Evolutionary conservation across 768 basidiomycete genomes (phyloP).

Genomic region (Tephrocybe sp.): DNA sequence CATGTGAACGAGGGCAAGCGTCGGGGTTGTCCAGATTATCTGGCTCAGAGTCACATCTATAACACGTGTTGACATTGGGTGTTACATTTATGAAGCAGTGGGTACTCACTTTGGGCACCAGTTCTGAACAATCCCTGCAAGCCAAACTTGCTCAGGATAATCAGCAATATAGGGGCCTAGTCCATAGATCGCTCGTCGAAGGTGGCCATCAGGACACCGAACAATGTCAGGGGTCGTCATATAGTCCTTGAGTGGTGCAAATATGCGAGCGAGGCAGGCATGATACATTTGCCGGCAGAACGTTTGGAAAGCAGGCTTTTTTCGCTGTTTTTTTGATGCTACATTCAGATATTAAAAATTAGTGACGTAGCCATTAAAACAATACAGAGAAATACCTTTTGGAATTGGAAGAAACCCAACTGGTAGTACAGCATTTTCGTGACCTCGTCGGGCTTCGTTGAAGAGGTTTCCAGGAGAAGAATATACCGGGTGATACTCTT

Average conservation of each 20-base stretch:
- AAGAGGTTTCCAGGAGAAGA: constrained; percentile 4
- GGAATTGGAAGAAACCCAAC: constrained; percentile 21
- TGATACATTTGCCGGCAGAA: constrained; percentile 22
- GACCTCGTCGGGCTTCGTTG: constrained; percentile 10
- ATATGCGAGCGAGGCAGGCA: constrained; percentile 18
- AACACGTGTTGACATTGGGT: too few relatives aligned
- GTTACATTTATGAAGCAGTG: too few relatives aligned
- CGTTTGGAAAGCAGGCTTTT: too few relatives aligned
- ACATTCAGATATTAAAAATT: neutral
- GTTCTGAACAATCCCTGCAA: too few relatives aligned
- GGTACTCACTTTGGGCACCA: too few relatives aligned
- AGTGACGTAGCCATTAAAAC: neutral
- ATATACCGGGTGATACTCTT: too few relatives aligned
- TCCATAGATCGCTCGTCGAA: neutral
- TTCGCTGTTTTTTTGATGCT: neutral
- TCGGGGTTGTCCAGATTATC: too few relatives aligned
- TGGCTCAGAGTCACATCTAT: too few relatives aligned
- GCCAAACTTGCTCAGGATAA: constrained; percentile 2
- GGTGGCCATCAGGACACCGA: neutral
- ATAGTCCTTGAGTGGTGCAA: neutral
- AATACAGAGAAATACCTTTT: constrained; percentile 20
- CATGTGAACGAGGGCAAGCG: too few relatives aligned
- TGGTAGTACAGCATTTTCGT: constrained; percentile 13
- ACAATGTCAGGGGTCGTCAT: neutral
- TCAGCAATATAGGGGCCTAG: neutral